A percentile compares a stretch with the other conserved stretches of the same genome.
These are phyloP conservation scores for Salvia sclarea DNA, from an alignment of 305 asterid species.

Conservation along the genomic window DNA sequence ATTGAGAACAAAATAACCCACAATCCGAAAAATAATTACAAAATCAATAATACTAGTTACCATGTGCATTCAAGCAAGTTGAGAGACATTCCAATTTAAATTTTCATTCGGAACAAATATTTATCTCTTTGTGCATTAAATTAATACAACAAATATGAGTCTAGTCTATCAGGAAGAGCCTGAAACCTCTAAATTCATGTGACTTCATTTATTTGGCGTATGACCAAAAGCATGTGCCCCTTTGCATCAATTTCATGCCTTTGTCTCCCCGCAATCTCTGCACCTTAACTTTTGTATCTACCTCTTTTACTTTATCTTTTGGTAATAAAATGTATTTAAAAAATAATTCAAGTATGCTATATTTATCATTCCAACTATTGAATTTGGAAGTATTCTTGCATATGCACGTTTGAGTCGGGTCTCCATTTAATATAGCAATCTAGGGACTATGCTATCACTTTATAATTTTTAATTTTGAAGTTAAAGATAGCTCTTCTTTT, in stretches of 20 bases:
- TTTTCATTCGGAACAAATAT: neutral
- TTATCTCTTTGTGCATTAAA: neutral
- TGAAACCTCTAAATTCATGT: conserved; percentile 26
- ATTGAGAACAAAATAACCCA: too few species aligned
- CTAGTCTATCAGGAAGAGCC: neutral
- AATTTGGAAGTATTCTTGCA: neutral
- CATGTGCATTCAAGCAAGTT: conserved; percentile 16
- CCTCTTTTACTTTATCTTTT: neutral
- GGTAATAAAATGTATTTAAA: neutral
- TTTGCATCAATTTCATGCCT: conserved; percentile 15
- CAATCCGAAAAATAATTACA: too few species aligned
- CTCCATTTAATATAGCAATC: neutral
- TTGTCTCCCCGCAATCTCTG: conserved; percentile 29
- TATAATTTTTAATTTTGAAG: neutral
- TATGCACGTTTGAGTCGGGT: neutral
- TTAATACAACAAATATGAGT: neutral
- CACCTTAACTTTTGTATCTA: neutral
- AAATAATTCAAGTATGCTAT: neutral
- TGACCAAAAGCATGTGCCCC: conserved; percentile 32
- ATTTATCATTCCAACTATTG: neutral
- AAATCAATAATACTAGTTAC: too few species aligned
- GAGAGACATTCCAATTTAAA: neutral
- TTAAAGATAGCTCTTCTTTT: too few species aligned
- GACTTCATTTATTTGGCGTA: conserved; percentile 30
- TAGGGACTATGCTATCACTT: neutral